phyloP scores from a whole-genome alignment of 352 stramenopile genomes.

The Globisporangium orthogonon region DNA sequence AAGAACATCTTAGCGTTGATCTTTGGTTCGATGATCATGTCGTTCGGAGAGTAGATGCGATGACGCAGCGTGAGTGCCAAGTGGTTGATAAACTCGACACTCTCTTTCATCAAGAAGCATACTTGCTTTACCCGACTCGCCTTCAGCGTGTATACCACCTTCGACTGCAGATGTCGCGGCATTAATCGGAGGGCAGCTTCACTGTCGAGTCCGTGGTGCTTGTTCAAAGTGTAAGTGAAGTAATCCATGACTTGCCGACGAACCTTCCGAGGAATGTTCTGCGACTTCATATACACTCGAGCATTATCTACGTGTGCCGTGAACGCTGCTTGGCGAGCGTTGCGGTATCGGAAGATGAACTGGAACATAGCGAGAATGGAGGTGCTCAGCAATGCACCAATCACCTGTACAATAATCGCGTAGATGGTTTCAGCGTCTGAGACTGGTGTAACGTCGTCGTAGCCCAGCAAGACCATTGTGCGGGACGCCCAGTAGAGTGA shows the following conservation, averaged over 20 bases:
- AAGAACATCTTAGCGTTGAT: conserved; percentile 78
- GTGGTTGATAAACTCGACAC: conserved; percentile 61
- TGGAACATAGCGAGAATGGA: conserved; percentile 58
- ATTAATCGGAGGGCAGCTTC: conserved; percentile 51
- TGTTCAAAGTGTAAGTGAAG: conserved; percentile 61
- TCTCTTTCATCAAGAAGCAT: conserved; percentile 66
- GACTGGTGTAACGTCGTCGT: conserved; percentile 58
- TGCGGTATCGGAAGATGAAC: conserved; percentile 70
- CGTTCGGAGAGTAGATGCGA: conserved; percentile 46
- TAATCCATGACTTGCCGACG: conserved; percentile 50
- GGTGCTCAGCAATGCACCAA: conserved; percentile 46
- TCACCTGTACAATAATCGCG: conserved; percentile 32
- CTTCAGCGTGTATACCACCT: conserved; percentile 56
- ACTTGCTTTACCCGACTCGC: conserved; percentile 58
- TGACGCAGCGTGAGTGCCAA: conserved; percentile 39
- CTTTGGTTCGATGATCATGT: conserved; percentile 66
- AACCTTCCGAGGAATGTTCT: conserved; percentile 46
- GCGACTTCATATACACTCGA: conserved; percentile 62
- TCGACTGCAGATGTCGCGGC: conserved; percentile 60
- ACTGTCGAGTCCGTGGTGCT: conserved; percentile 52
- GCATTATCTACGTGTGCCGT: conserved; percentile 60
- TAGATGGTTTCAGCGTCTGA: conserved; percentile 53
- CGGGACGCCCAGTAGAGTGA: conserved; percentile 55
- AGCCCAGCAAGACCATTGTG: conserved; percentile 53
- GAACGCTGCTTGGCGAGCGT: conserved; percentile 40